These are phyloP conservation scores for Singerocomus rubriflavus DNA, from an alignment of 1,284 basidiomycete species.

Conservation along the genomic window DNA sequence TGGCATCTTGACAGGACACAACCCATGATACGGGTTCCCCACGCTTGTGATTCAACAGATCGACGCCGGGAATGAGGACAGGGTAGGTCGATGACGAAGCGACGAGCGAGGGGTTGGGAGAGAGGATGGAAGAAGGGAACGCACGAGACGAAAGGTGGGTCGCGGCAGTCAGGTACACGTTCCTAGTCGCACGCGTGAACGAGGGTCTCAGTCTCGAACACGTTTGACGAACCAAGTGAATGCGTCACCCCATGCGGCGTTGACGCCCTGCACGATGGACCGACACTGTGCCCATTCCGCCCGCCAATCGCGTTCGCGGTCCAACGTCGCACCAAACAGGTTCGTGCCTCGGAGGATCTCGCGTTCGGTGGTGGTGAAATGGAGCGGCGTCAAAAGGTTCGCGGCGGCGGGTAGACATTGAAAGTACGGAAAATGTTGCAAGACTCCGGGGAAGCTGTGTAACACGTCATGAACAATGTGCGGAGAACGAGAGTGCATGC, in stretches of 20 bases:
- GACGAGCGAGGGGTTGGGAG: conserved; percentile 50
- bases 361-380: conserved; percentile 64
- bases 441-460: conserved; percentile 19
- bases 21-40: conserved; percentile 78
- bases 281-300: conserved; percentile 57
- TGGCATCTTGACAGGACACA: conserved; percentile 41
- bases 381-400: conserved; percentile 70
- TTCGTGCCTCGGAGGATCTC: conserved; percentile 73
- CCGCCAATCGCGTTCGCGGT: conserved; percentile 58
- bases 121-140: conserved; percentile 81
- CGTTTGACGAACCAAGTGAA: conserved; percentile 65
- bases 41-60: conserved; percentile 79
- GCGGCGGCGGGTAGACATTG: conserved; percentile 57
- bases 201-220: background rate
- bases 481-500: conserved; percentile 2
- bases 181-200: conserved; percentile 44
- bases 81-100: conserved; percentile 58
- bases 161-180: conserved; percentile 62
- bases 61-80: conserved; percentile 81
- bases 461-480: conserved; percentile 30
- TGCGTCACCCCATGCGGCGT: conserved; percentile 43
- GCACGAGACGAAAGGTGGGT: conserved; percentile 84
- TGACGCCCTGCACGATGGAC: conserved; percentile 36
- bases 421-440: conserved; percentile 64
- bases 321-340: conserved; percentile 67